Evolutionary conservation across 2,329 filamentous ascomycete genomes (phyloP), one percentile per base, ranked within the genome.

Genomic region (Exophiala calicioides): DNA sequence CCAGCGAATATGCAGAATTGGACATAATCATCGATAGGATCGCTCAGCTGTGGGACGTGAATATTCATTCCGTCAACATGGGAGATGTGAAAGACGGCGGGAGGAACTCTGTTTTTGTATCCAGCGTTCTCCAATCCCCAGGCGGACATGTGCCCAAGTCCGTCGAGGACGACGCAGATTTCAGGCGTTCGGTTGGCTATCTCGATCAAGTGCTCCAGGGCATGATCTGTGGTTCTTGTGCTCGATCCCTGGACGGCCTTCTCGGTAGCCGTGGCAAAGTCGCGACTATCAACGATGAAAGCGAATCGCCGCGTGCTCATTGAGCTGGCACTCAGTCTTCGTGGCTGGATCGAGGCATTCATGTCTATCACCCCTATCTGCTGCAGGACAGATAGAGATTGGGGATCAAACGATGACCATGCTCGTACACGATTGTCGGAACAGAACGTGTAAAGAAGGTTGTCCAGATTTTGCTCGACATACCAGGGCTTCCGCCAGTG

Each of bases 91-190:
- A 93, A 94, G n/a, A 91, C 80, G 52, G 84, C 82, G 20, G 81
- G 76, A 3, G 78, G 75, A 49, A 80, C 80, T 56, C 80, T 81
- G 23, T 76, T 73, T 61, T 84, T 88, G 58, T 80, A 83, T 26
- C 86, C 85, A 15, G 95, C 79, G 61, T 91, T 90, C 65, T 97
- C 90, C 45, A 98, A 70, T 0, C 89, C 91, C 88, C 91, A 96
- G 0, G 88, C 89, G 30, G 88, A 90, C 85, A 97, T 88, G 56
- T 84, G 83, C 1, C 91, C 91, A 36, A 78, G 74, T n/a, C 84
- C 83, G 66, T 97, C 89, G 36, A 95, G 74, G 6, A 91, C 82
- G 18, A 97, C 77, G 57, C 90, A 93, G 2, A 98, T 81, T 63
- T 98, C 93, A 0, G 90, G 88, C 45, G 79, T 86, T 41, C 85